Evolutionary conservation across 345 rosid species (phyloP).

Genomic region (Rhodamnia rubescens): DNA sequence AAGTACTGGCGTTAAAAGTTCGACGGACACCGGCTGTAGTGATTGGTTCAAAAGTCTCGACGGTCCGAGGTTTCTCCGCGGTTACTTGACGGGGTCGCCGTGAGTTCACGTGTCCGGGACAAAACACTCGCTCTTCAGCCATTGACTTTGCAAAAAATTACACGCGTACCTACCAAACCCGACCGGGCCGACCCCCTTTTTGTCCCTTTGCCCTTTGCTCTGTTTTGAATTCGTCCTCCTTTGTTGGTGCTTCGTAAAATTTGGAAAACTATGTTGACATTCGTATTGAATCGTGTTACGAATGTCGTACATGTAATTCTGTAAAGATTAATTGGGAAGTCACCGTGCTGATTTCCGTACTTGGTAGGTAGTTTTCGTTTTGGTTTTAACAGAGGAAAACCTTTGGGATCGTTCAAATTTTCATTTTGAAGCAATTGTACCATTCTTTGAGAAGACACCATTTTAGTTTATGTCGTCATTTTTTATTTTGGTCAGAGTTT

Average conservation of each 20-base stretch:
- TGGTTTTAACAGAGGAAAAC: neutral
- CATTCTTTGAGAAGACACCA: neutral
- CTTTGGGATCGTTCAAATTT: neutral
- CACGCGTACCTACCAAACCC: neutral
- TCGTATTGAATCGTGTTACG: accelerated
- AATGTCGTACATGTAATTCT: neutral
- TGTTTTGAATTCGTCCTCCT: neutral
- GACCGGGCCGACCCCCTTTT: neutral
- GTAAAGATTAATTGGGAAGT: neutral
- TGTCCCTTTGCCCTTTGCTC: neutral
- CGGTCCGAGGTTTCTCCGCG: neutral
- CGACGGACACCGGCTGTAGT: neutral
- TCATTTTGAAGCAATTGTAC: neutral
- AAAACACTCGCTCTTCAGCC: neutral
- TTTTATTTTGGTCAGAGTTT: no score
- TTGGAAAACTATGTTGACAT: no score
- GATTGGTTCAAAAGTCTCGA: neutral
- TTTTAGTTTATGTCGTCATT: neutral
- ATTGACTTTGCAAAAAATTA: no score
- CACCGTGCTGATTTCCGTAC: neutral
- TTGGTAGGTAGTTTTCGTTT: neutral
- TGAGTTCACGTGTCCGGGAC: neutral
- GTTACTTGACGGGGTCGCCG: neutral
- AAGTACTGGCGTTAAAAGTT: neutral
- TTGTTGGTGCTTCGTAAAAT: neutral